phyloP scores from a whole-genome alignment of 192 early-diverging fungal genomes.

The Cetraspora pellucida region DNA sequence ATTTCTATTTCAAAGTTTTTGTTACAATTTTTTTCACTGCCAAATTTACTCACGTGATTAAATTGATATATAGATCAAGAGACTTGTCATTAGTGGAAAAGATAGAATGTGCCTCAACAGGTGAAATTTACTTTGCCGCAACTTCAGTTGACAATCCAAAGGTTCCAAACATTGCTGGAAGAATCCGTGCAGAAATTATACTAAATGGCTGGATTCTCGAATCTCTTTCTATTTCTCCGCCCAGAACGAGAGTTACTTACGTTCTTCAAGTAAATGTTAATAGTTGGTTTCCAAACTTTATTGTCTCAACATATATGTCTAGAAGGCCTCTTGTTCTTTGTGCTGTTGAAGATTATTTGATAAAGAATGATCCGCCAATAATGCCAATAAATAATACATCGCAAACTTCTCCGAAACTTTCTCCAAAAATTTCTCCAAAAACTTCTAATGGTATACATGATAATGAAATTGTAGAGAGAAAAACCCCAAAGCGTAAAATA shows the following conservation, averaged over 20 bases:
- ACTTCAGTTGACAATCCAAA: conserved; percentile 53
- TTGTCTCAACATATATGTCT: conserved; percentile 52
- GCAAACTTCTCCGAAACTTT: not conserved
- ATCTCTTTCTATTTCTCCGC: conserved; percentile 49
- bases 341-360: conserved; percentile 54
- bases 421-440: too few relatives aligned
- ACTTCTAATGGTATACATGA: too few relatives aligned
- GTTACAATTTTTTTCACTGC: not conserved
- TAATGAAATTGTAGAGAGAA: too few relatives aligned
- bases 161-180: conserved; percentile 47
- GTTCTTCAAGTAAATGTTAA: conserved; percentile 56
- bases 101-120: conserved; percentile 47
- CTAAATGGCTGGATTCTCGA: conserved; percentile 63
- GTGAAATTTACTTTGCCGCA: conserved; percentile 53
- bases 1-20: conserved; percentile 26
- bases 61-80: conserved; percentile 34
- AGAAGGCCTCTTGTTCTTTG: conserved; percentile 55
- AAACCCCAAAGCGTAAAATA: too few relatives aligned
- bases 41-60: not conserved
- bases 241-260: conserved; percentile 57
- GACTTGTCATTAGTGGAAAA: conserved; percentile 50
- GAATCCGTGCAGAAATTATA: conserved; percentile 48
- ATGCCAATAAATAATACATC: not conserved
- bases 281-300: conserved; percentile 55
- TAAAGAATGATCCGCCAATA: conserved; percentile 45